A percentile compares a stretch with the other conserved stretches of the same genome.
Conservation (phyloP, 768 basidiomycete species). For the Calvatia gigantea region DNA sequence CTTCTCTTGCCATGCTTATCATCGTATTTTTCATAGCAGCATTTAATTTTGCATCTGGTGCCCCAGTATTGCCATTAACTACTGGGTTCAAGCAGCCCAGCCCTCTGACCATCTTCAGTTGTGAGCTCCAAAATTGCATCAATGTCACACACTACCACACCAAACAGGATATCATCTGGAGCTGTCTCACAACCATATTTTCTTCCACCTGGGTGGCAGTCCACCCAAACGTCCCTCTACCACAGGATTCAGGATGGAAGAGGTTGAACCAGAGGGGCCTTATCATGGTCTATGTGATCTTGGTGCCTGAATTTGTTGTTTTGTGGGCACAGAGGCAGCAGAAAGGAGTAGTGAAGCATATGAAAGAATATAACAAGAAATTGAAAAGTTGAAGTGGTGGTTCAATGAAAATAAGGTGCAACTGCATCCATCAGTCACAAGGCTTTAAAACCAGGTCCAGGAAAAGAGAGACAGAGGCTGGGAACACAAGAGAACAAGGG, state of each 20-base stretch:
- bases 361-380: background rate
- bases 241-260: background rate
- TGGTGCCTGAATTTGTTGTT: background rate
- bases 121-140: background rate
- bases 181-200: background rate
- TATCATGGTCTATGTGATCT: background rate
- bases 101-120: background rate
- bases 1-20: background rate
- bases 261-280: background rate
- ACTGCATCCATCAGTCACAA: no score
- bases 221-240: background rate
- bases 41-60: background rate
- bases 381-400: no score
- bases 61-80: background rate
- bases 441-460: no score
- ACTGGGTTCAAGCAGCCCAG: background rate
- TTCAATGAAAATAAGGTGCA: no score
- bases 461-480: no score
- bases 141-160: background rate
- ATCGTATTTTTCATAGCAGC: background rate
- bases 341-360: background rate
- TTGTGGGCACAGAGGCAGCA: background rate
- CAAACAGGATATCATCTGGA: constrained; percentile 1
- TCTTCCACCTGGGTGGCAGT: background rate
- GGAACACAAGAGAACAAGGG: no score